Base-by-base conservation (phyloP, 2,329 filamentous ascomycete species). In the Tolypocladium guangdongense region DNA sequence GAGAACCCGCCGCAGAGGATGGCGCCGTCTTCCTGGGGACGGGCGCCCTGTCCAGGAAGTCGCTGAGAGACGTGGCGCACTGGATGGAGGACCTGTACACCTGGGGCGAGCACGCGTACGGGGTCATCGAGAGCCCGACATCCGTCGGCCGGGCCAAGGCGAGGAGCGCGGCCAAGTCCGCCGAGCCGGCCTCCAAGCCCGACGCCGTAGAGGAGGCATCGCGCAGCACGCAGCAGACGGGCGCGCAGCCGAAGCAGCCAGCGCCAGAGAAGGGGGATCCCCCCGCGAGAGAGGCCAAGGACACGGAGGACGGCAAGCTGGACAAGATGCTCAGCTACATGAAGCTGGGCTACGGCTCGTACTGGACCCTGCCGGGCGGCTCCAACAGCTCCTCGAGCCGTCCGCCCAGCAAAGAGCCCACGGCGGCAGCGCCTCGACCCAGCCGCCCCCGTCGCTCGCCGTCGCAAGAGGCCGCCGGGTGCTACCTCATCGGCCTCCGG, bases 31-130 rank as follows among this genome's bases (percentile, higher is more conserved):
- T 97, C 63, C 79, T 92, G 7, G 92, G 92, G 0, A 77, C 86
- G 1, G 90, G 90, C 3, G 80, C 82, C 8, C 67, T 97, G 46
- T 86, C 87, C 14, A 78, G 83, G 52, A 77, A 78, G 20, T 92
- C 89, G 0, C 64, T 96, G 47, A 77, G 83, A 49, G 83, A 86
- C 61, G 66, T 96, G 30, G 86, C 87, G 1, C 81, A 86, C 53
- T 97, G 92, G 92, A 86, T 93, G 77, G 88, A 95, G 67, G 87
- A 88, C 63, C 77, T 96, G 2, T 95, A 93, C 67, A 84, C 78
- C 33, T 89, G 90, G 75, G 92, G 91, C 2, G 83, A 88, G 51
- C 79, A 87, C 62, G 84, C 92, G 2, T 97, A 96, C 65, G 92
- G 91, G 4, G 81, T 96, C 7, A 80, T 81, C 52, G 87, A 95